Evolutionary conservation across 768 basidiomycete species (phyloP).

Genomic region (Trametes coccinea): DNA sequence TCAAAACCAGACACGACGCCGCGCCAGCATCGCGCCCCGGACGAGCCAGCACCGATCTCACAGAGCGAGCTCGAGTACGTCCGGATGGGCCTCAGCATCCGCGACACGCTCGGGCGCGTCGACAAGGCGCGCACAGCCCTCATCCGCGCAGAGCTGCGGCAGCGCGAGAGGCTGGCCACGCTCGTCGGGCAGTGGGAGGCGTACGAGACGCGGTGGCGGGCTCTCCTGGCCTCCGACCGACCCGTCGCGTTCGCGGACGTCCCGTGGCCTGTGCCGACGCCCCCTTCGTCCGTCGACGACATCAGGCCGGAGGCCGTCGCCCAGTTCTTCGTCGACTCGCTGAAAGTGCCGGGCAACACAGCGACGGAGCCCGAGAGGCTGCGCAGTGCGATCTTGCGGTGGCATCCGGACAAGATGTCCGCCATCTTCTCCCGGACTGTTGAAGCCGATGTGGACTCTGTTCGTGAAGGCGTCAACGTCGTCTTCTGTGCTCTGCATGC

Average conservation of each 20-base stretch:
- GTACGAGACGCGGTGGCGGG: conserved; percentile 56
- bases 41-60: conserved; percentile 45
- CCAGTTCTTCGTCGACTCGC: conserved; percentile 50
- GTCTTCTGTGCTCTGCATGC: conserved; percentile 35
- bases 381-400: conserved; percentile 60
- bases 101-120: conserved; percentile 49
- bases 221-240: conserved; percentile 34
- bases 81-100: conserved; percentile 54
- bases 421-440: conserved; percentile 43
- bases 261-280: conserved; percentile 57
- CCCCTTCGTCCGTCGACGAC: conserved; percentile 27
- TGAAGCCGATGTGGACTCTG: conserved; percentile 45
- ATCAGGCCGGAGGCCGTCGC: conserved; percentile 44
- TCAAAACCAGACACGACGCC: too few relatives aligned
- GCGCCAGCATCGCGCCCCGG: conserved; percentile 24
- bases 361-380: conserved; percentile 53
- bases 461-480: conserved; percentile 47
- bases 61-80: conserved; percentile 62
- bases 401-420: conserved; percentile 69
- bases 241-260: conserved; percentile 50
- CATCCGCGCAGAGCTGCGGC: conserved; percentile 47
- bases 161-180: conserved; percentile 44
- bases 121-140: conserved; percentile 51
- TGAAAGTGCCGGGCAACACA: conserved; percentile 42
- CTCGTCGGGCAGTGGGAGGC: conserved; percentile 47